phyloP scores from a whole-genome alignment of 345 rosid species.

The Eucalyptus viminalis region DNA sequence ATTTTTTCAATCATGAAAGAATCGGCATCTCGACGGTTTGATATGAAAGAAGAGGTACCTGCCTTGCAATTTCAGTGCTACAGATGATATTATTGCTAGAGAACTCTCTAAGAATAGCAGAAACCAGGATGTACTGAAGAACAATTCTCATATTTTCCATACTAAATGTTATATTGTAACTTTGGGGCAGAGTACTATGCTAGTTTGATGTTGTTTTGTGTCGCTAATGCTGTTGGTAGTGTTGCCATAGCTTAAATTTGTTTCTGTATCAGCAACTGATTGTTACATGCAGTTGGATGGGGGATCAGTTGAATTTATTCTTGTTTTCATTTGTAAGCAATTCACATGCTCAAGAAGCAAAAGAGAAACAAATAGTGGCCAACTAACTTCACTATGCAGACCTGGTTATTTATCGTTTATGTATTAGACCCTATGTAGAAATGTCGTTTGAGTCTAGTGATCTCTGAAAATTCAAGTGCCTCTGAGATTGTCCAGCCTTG shows the following conservation, averaged over 20 bases:
- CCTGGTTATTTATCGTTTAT: neutral
- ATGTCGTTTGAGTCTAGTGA: neutral
- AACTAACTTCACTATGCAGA: neutral
- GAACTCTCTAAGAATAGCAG: neutral
- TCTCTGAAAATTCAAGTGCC: neutral
- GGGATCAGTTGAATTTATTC: neutral
- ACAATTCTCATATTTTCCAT: neutral
- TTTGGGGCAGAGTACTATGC: neutral
- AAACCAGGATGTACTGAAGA: neutral
- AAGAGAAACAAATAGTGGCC: neutral
- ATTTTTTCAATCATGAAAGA: constrained; percentile 59
- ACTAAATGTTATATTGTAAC: neutral
- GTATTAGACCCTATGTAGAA: neutral
- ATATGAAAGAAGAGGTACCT: constrained; percentile 89
- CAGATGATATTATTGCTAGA: neutral
- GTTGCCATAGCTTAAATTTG: neutral
- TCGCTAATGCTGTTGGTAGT: neutral
- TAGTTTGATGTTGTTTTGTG: neutral
- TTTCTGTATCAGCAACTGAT: neutral
- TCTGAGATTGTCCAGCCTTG: neutral
- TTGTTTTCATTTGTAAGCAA: neutral
- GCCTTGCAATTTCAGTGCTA: neutral
- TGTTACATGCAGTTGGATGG: neutral
- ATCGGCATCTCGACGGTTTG: constrained; percentile 67
- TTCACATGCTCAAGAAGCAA: neutral